Evolutionary conservation across 2,329 filamentous ascomycete genomes (phyloP).

Genomic region (Nigrospora osmanthi): DNA sequence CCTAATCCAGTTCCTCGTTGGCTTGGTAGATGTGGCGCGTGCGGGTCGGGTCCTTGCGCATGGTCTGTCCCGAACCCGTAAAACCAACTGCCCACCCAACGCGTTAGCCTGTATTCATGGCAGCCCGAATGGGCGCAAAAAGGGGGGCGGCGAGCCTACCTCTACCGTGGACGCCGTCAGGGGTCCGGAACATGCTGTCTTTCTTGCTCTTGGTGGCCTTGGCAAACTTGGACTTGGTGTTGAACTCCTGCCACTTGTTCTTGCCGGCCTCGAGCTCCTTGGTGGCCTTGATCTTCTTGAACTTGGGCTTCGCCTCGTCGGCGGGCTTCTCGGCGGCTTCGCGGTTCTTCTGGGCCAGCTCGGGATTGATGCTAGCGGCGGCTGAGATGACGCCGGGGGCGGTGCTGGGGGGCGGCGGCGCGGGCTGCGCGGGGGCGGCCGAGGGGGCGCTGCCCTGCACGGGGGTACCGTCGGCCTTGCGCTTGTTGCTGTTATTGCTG

Average conservation of each 20-base stretch:
- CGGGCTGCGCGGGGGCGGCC: constrained; percentile 24
- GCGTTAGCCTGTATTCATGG: constrained; percentile 17
- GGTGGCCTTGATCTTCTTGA: constrained; percentile 86
- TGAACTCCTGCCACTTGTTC: constrained; percentile 92
- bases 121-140: not conserved
- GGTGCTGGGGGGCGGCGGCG: constrained; percentile 24
- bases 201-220: constrained; percentile 60
- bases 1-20: constrained; percentile 64
- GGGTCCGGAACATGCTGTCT: constrained; percentile 95
- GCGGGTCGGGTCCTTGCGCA: constrained; percentile 84
- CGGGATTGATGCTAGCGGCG: constrained; percentile 49
- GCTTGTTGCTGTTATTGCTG: constrained; percentile 72
- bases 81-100: constrained; percentile 65
- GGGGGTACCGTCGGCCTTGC: constrained; percentile 75
- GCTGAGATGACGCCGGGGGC: constrained; percentile 42
- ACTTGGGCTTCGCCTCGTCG: constrained; percentile 66
- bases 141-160: constrained; percentile 44
- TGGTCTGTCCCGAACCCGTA: constrained; percentile 87
- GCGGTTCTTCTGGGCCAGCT: constrained; percentile 38
- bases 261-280: constrained; percentile 88
- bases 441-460: constrained; percentile 30
- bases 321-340: constrained; percentile 55
- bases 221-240: constrained; percentile 63
- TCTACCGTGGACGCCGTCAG: constrained; percentile 77
- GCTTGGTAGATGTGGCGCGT: constrained; percentile 79